Evolutionary conservation across 192 early-diverging fungal genomes (phyloP).

Genomic region (Coemansia sp.): DNA sequence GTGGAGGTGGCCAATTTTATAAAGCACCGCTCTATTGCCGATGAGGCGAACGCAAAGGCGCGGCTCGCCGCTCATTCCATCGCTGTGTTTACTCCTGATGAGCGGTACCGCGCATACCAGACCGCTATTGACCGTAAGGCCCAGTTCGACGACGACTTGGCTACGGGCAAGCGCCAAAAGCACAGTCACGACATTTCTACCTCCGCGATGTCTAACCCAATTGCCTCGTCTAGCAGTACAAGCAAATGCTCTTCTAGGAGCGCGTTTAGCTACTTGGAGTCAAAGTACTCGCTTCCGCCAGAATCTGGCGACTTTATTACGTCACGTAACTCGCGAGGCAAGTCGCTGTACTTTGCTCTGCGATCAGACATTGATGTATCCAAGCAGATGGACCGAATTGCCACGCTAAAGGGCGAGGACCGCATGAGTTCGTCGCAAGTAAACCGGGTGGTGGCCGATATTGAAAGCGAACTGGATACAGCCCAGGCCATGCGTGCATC

Average conservation of each 20-base stretch:
- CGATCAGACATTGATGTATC: slow-evolving; percentile 17
- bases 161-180: slow-evolving; percentile 22
- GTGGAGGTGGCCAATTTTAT: slow-evolving; percentile 14
- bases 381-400: slow-evolving; percentile 19
- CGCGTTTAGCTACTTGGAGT: neutral
- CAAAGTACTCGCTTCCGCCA: slow-evolving; percentile 39
- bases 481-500: slow-evolving; percentile 6
- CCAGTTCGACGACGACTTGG: slow-evolving; percentile 1
- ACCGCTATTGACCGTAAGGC: slow-evolving; percentile 21
- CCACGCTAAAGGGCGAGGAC: slow-evolving; percentile 6
- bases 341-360: slow-evolving; percentile 37
- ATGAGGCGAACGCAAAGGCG: neutral
- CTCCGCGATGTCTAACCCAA: neutral
- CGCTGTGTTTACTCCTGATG: slow-evolving; percentile 23
- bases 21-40: neutral
- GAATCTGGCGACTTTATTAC: slow-evolving; percentile 45
- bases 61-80: neutral
- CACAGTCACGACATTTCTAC: neutral
- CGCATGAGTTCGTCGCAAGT: slow-evolving; percentile 28
- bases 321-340: slow-evolving; percentile 26
- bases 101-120: slow-evolving; percentile 33
- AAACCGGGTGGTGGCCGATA: slow-evolving; percentile 41
- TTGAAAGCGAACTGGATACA: slow-evolving; percentile 36
- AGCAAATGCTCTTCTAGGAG: neutral
- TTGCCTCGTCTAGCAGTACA: neutral